phyloP scores from a whole-genome alignment of 2,329 filamentous ascomycete species.

The Zymoseptoria passerinii region DNA sequence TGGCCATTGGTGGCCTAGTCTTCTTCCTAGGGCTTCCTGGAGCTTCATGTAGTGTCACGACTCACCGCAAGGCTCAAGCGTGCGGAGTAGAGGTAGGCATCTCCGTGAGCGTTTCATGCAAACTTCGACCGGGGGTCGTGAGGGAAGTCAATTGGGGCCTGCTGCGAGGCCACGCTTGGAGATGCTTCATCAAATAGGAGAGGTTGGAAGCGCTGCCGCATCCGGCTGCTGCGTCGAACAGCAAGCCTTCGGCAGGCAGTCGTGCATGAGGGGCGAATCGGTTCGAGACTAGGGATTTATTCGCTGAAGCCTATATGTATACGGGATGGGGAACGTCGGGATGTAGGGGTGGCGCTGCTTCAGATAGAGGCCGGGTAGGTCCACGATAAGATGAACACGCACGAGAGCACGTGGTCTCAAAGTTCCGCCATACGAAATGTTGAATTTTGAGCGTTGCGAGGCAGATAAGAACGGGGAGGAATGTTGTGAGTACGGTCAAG shows the following conservation, averaged over 20 bases:
- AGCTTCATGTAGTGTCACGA: not conserved
- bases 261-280: not conserved
- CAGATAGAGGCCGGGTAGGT: not conserved
- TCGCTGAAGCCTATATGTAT: not conserved
- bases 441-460: not conserved
- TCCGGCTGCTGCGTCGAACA: not conserved
- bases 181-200: not conserved
- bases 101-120: not conserved
- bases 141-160: not conserved
- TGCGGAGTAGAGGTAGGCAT: not conserved
- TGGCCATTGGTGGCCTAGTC: not conserved
- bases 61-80: not conserved
- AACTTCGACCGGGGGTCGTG: not conserved
- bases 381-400: not conserved
- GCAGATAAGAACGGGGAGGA: not conserved
- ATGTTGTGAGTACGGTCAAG: not conserved
- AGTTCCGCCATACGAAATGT: not conserved
- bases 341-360: not conserved
- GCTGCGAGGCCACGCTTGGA: not conserved
- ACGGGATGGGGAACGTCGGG: too few species aligned
- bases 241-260: not conserved
- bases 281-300: not conserved
- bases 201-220: not conserved
- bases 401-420: not conserved
- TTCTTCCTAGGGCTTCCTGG: not conserved